Conservation (phyloP, 2,329 filamentous ascomycete species). For the Phyllosticta ampelicida region DNA sequence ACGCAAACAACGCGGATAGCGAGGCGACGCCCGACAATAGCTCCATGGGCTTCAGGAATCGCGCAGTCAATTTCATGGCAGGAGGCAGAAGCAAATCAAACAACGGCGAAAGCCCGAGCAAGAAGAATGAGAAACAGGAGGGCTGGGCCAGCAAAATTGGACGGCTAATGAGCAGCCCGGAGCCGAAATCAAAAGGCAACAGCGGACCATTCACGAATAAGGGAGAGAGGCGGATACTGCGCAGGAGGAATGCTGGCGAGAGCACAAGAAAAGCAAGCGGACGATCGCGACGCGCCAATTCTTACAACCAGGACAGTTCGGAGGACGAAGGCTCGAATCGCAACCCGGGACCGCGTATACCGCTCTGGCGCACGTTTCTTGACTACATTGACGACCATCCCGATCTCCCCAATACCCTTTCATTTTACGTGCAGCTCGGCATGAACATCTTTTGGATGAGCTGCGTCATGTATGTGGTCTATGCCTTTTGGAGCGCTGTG, state of each 20-base stretch:
- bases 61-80: slow-evolving; percentile 10
- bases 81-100: slow-evolving; percentile 5
- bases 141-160: slow-evolving; percentile 19
- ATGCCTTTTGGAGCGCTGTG: slow-evolving; percentile 58
- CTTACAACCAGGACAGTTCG: slow-evolving; percentile 10
- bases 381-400: slow-evolving; percentile 55
- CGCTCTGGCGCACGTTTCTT: slow-evolving; percentile 40
- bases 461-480: slow-evolving; percentile 54
- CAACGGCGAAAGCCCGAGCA: slow-evolving; percentile 14
- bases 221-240: slow-evolving; percentile 29
- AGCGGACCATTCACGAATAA: slow-evolving; percentile 23
- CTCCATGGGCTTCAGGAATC: slow-evolving; percentile 12
- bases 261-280: slow-evolving; percentile 19
- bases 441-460: slow-evolving; percentile 55
- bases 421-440: slow-evolving; percentile 53
- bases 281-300: slow-evolving; percentile 11
- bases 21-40: slow-evolving; percentile 31
- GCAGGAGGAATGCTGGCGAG: slow-evolving; percentile 22
- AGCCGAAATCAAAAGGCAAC: slow-evolving; percentile 14
- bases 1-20: slow-evolving; percentile 28
- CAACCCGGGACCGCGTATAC: neutral
- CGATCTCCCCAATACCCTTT: slow-evolving; percentile 53
- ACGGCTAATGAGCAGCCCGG: neutral
- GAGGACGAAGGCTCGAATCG: slow-evolving; percentile 17
- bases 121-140: slow-evolving; percentile 26